Conservation (phyloP, 257 asterid species). For the Avicennia marina region DNA sequence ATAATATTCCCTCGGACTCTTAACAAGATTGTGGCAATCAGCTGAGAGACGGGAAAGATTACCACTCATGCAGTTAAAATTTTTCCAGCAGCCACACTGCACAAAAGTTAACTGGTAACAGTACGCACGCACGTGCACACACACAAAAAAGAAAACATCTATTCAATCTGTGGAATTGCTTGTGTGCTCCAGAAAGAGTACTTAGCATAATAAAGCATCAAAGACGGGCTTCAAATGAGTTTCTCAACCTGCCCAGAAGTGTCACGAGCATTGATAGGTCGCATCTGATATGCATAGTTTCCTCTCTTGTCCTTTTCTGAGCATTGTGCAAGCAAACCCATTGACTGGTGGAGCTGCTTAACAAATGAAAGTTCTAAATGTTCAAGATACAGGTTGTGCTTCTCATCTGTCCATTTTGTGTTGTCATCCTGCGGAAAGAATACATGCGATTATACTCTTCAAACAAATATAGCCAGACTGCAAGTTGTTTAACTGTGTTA, state of each 20-base stretch:
- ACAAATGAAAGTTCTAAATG: slow-evolving; percentile 69
- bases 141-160: slow-evolving; percentile 2
- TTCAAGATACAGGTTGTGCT: slow-evolving; percentile 61
- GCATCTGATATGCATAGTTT: slow-evolving; percentile 16
- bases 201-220: slow-evolving; percentile 3
- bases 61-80: slow-evolving; percentile 20
- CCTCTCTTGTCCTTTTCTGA: slow-evolving; percentile 22
- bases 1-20: slow-evolving; percentile 21
- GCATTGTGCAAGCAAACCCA: slow-evolving; percentile 24
- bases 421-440: slow-evolving; percentile 38
- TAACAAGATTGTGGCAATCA: slow-evolving; percentile 25
- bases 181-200: not conserved
- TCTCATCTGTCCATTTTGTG: slow-evolving; percentile 66
- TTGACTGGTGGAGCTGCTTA: slow-evolving; percentile 55
- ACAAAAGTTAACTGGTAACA: slow-evolving; percentile 31
- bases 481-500: not conserved
- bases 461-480: not conserved
- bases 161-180: not conserved
- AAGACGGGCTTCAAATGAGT: slow-evolving; percentile 16
- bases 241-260: slow-evolving; percentile 36
- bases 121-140: too few species aligned
- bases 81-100: slow-evolving; percentile 28
- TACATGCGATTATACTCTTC: slow-evolving; percentile 8
- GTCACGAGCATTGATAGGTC: slow-evolving; percentile 16
- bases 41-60: slow-evolving; percentile 25